Evolutionary conservation across 2,329 filamentous ascomycete genomes (phyloP), one percentile per base, ranked within the genome.

Genomic region (Epichloe sylvatica): DNA sequence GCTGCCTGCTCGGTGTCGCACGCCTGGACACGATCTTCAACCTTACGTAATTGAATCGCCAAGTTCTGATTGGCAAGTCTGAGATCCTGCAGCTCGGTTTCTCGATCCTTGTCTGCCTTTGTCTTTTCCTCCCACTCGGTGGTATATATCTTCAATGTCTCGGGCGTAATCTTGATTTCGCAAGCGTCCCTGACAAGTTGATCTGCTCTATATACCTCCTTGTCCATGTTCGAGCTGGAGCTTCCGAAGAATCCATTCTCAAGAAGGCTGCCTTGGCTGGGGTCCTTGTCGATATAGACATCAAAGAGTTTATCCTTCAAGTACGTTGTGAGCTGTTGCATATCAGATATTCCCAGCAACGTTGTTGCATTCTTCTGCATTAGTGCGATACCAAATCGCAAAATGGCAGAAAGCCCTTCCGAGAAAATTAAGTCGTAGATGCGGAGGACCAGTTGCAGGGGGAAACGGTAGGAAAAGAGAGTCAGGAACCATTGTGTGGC

Each of bases 401-500:
- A 72, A 56, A 98, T 92, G 0, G 92, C 92, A 48, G 89, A 86
- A 15, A 98, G 74, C 3, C 94, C 92, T 66, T 97, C 91, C 44
- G 87, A 92, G 17, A 98, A 74, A 47, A 98, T 92, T 49, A 98
- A 71, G 63, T 98, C 92, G 67, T 97, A 98, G 46, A 98, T 94
- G 34, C 92, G 86, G 51, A 98, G 81, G 6, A 98, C 92, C 9
- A 98, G 80, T 63, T 98, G 92, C 7, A 98, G 75, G 8, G 92
- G 92, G 66, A 98, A 98, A 40, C 94, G 86, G 66, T 98, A 98
- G 34, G 91, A 89, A 62, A 98, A 98, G n/a, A 98, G 75, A 0
- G 92, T 98, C 46, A 98, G 76, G 68, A 98, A 98, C 92, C 92
- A 98, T 66, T 98, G 92, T 0, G 92, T 98, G 42, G 92, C 92